Evolutionary conservation across 164 flowering plant genomes (phyloP).

Genomic region (Annona squamosa): DNA sequence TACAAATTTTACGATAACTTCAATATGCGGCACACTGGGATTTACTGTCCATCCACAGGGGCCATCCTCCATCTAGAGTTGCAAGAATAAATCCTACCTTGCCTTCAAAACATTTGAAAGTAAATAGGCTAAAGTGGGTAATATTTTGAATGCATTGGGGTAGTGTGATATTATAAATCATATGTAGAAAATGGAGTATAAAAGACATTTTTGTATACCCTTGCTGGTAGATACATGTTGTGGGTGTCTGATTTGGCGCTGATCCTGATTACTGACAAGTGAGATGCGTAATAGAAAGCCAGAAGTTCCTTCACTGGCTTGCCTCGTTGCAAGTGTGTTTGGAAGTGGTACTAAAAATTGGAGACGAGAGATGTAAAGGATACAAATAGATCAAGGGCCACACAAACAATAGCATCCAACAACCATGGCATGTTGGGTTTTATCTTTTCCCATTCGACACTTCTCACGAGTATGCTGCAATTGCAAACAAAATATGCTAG

Average conservation of each 20-base stretch:
- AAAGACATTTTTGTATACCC: neutral
- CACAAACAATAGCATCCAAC: slow-evolving; percentile 80
- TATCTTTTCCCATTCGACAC: slow-evolving; percentile 51
- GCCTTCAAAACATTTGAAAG: no score
- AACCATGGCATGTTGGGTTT: slow-evolving; percentile 88
- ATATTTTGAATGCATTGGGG: no score
- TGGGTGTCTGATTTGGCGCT: neutral
- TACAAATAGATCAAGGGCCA: slow-evolving; percentile 72
- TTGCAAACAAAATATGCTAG: neutral
- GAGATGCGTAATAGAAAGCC: neutral
- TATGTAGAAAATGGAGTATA: no score
- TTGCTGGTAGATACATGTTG: neutral
- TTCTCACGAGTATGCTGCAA: slow-evolving; percentile 74
- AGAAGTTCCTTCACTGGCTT: neutral
- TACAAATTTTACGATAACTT: no score
- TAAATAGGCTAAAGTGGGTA: no score
- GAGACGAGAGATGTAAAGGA: slow-evolving; percentile 29
- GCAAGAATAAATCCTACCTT: no score
- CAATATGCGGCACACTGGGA: no score
- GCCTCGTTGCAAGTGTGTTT: neutral
- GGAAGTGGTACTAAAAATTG: neutral
- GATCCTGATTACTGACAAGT: neutral
- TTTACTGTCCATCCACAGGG: no score
- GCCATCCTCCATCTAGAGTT: no score
- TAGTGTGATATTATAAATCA: no score